A percentile compares a stretch with the other conserved stretches of the same genome.
Evolutionary conservation across 495 filamentous ascomycete species (phyloP).

Genomic region (Evernia prunastri): DNA sequence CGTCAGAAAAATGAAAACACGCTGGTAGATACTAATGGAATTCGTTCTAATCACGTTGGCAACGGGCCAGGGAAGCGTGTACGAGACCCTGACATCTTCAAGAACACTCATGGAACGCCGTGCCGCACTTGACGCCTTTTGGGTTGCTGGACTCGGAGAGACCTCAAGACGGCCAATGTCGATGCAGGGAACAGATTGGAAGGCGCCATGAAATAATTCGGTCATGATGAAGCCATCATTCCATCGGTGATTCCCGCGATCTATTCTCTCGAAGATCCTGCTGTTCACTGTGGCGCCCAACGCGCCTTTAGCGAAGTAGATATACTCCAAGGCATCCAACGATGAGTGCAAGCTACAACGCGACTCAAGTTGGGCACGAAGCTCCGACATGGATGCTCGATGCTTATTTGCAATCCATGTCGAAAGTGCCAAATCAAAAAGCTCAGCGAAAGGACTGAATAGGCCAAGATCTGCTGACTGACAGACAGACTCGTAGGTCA

Average conservation of each 20-base stretch:
- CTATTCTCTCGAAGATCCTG: slow-evolving; percentile 71
- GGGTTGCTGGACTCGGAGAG: slow-evolving; percentile 31
- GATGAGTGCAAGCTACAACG: slow-evolving; percentile 60
- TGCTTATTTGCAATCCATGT: slow-evolving; percentile 67
- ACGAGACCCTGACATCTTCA: slow-evolving; percentile 50
- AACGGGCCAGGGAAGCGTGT: slow-evolving; percentile 75
- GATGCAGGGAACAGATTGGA: slow-evolving; percentile 44
- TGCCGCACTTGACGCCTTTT: slow-evolving; percentile 17
- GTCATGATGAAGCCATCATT: slow-evolving; percentile 77
- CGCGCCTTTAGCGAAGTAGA: slow-evolving; percentile 68
- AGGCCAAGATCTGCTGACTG: slow-evolving; percentile 20
- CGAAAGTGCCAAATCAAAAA: slow-evolving; percentile 63
- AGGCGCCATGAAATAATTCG: slow-evolving; percentile 66
- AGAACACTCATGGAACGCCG: slow-evolving; percentile 46
- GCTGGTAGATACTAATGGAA: slow-evolving; percentile 57
- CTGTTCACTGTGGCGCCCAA: slow-evolving; percentile 54
- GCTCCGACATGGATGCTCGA: slow-evolving; percentile 54
- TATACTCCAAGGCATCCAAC: slow-evolving; percentile 58
- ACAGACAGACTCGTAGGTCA: slow-evolving; percentile 33
- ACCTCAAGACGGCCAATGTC: slow-evolving; percentile 56
- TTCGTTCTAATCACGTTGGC: slow-evolving; percentile 67
- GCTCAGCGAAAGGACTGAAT: slow-evolving; percentile 66
- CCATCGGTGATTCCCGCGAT: slow-evolving; percentile 61
- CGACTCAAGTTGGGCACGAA: slow-evolving; percentile 60
- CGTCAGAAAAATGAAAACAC: slow-evolving; percentile 65